Evolutionary conservation across 2,329 filamentous ascomycete species (phyloP).

Genomic region (Ophiostoma angusticollis): DNA sequence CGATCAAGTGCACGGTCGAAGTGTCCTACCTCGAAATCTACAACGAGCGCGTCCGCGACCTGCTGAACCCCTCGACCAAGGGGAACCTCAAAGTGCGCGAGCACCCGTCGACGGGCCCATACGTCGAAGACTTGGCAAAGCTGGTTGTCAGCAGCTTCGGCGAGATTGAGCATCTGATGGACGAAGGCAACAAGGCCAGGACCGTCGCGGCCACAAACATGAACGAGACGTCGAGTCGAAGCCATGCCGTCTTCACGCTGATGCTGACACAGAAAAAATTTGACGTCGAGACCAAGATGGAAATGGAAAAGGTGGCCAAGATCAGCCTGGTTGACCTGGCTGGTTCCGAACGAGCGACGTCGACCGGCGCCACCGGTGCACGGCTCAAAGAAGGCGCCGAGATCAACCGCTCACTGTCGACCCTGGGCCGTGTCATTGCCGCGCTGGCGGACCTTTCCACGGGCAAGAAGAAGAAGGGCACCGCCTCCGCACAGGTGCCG

Average conservation of each 20-base stretch:
- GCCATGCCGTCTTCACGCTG: conserved; percentile 93
- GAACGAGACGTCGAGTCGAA: conserved; percentile 98
- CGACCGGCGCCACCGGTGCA: conserved; percentile 89
- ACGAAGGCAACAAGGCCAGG: conserved; percentile 96
- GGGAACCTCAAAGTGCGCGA: conserved; percentile 84
- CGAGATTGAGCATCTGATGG: conserved; percentile 97
- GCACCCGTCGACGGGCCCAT: conserved; percentile 86
- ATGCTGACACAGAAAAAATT: conserved; percentile 89
- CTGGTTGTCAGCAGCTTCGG: conserved; percentile 84
- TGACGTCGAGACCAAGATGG: conserved; percentile 89
- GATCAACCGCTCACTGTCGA: conserved; percentile 94
- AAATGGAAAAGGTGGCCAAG: conserved; percentile 93
- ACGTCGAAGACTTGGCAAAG: conserved; percentile 92
- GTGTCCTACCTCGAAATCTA: conserved; percentile 99
- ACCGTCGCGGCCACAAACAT: conserved; percentile 98
- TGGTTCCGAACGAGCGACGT: conserved; percentile 93
- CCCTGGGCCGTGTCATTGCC: conserved; percentile 92
- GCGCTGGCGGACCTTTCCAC: conserved; percentile 83
- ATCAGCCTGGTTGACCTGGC: conserved; percentile 97
- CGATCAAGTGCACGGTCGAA: conserved; percentile 91
- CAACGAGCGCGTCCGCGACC: conserved; percentile 94
- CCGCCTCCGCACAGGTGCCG: conserved; percentile 61
- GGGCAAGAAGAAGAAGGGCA: conserved; percentile 68
- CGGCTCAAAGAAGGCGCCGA: conserved; percentile 94
- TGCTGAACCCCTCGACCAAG: conserved; percentile 64